phyloP scores from a whole-genome alignment of 2,329 filamentous ascomycete genomes.

The Apiospora sp. region DNA sequence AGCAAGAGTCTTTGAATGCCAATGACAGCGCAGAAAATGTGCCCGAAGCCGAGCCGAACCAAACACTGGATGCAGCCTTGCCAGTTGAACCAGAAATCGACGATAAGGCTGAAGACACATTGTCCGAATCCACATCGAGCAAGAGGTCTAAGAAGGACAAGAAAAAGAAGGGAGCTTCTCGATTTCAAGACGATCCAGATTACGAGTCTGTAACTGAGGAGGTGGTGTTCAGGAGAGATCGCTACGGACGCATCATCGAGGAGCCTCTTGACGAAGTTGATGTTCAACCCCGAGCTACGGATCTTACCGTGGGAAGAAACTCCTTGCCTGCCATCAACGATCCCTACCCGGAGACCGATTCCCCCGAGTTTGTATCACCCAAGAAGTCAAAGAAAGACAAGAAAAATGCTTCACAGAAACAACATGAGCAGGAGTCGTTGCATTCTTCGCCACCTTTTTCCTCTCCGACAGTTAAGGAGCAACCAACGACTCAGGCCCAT shows the following conservation, averaged over 20 bases:
- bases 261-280: not conserved
- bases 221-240: not conserved
- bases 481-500: not conserved
- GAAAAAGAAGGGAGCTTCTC: slow-evolving; percentile 26
- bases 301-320: not conserved
- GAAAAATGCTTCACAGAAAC: not conserved
- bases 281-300: not conserved
- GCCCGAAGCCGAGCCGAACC: not conserved
- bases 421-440: not conserved
- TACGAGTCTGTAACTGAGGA: not conserved
- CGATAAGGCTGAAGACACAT: not conserved
- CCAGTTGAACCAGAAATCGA: not conserved
- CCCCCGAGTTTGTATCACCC: not conserved
- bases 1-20: not conserved
- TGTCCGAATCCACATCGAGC: not conserved
- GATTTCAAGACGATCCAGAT: not conserved
- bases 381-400: not conserved
- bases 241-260: not conserved
- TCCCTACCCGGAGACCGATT: not conserved
- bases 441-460: not conserved
- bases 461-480: not conserved
- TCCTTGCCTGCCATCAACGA: not conserved
- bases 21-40: too few species aligned
- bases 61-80: not conserved
- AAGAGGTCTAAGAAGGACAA: slow-evolving; percentile 41